Conservation (phyloP, 441 rosid species). For the Pelargonium citronellum region DNA sequence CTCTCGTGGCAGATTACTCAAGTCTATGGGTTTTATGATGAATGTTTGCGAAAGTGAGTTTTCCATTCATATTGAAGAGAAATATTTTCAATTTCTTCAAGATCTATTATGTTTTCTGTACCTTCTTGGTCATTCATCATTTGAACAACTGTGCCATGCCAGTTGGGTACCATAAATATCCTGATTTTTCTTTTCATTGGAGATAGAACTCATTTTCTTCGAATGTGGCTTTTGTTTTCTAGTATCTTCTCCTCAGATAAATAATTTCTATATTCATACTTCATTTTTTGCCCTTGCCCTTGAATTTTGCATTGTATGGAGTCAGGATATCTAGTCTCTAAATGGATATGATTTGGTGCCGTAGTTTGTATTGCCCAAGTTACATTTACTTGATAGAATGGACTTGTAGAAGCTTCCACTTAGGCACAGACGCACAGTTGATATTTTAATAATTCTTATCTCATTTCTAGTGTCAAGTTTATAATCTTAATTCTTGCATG, state of each 20-base stretch:
- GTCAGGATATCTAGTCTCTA: neutral
- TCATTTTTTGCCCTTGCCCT: neutral
- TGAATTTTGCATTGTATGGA: neutral
- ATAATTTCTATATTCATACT: neutral
- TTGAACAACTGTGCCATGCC: neutral
- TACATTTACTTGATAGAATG: neutral
- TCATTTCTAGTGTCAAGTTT: neutral
- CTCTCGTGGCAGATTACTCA: conserved; percentile 56
- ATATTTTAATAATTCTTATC: neutral
- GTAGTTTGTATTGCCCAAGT: neutral
- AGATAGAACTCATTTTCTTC: neutral
- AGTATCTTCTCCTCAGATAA: neutral
- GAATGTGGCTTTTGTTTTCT: neutral
- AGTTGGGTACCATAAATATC: neutral
- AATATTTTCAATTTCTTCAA: neutral
- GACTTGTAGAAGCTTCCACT: too few species aligned
- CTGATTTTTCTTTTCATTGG: neutral
- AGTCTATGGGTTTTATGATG: conserved; percentile 45
- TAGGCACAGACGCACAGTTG: neutral
- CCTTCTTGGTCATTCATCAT: neutral
- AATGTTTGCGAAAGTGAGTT: conserved; percentile 61
- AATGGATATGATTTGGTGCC: neutral
- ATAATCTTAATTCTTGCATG: neutral
- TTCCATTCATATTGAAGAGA: conserved; percentile 9
- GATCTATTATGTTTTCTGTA: neutral